Evolutionary conservation across 768 basidiomycete genomes (phyloP).

Genomic region (Pholiota microspora): DNA sequence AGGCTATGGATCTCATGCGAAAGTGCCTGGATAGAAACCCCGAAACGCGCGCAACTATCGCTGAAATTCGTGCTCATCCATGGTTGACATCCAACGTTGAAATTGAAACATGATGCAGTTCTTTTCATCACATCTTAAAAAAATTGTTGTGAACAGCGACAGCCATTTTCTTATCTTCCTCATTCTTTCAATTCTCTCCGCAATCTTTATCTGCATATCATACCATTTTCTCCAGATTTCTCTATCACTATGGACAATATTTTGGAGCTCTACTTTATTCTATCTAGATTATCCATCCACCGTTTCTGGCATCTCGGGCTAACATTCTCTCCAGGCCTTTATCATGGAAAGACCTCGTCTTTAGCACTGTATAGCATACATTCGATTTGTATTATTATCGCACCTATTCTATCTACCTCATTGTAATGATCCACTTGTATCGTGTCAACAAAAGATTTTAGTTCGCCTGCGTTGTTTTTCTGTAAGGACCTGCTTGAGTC

Average conservation of each 20-base stretch:
- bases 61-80: conserved; percentile 77
- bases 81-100: conserved; percentile 54
- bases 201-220: conserved; percentile 1
- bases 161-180: neutral
- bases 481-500: no score
- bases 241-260: neutral
- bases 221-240: conserved; percentile 5
- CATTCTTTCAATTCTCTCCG: neutral
- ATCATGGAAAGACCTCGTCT: conserved; percentile 1
- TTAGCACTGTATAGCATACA: conserved; percentile 8
- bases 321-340: neutral
- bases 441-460: neutral
- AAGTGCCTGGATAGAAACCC: conserved; percentile 87
- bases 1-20: conserved; percentile 61
- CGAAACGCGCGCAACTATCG: conserved; percentile 73
- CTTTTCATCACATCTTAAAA: no score
- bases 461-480: no score
- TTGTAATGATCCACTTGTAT: neutral
- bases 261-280: neutral
- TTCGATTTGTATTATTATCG: conserved; percentile 7
- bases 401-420: conserved; percentile 5
- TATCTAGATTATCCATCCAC: conserved; percentile 1
- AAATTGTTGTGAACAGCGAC: neutral
- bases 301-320: neutral
- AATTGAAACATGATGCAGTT: no score